Conservation (phyloP, 441 rosid species). For the Rhodomyrtus psidioides region DNA sequence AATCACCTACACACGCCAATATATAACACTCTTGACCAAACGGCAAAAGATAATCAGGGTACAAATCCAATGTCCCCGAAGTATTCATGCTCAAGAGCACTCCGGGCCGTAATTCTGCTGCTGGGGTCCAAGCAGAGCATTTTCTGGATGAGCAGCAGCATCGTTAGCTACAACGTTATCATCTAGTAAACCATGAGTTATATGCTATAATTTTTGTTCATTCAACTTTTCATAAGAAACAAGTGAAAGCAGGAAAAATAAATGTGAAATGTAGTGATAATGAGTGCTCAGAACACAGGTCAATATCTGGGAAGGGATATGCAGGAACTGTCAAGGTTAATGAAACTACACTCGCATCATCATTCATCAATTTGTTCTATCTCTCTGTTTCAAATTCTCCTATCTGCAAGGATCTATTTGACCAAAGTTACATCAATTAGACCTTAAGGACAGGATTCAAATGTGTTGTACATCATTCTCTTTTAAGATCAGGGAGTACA, state of each 20-base stretch:
- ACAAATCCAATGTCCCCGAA: slow-evolving; percentile 76
- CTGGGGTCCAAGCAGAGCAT: slow-evolving; percentile 92
- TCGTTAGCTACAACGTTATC: neutral
- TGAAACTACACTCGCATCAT: neutral
- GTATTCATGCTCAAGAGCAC: slow-evolving; percentile 86
- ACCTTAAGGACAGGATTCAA: neutral
- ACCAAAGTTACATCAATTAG: neutral
- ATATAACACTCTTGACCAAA: neutral
- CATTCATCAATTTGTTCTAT: neutral
- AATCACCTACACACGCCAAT: neutral
- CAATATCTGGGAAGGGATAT: neutral
- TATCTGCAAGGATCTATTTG: neutral
- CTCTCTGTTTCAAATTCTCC: neutral
- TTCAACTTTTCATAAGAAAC: neutral
- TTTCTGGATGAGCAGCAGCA: slow-evolving; percentile 42
- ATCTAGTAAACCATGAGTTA: neutral
- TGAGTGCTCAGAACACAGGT: neutral
- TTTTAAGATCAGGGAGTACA: neutral
- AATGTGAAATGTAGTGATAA: neutral
- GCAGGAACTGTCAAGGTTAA: neutral
- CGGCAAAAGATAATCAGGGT: slow-evolving; percentile 30
- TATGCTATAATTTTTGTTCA: neutral
- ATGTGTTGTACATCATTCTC: neutral
- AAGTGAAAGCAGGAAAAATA: neutral
- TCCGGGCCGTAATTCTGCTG: slow-evolving; percentile 83